A percentile compares a stretch with the other conserved stretches of the same genome.
phyloP scores from a whole-genome alignment of 2,329 filamentous ascomycete species.

The Penicillium freii region DNA sequence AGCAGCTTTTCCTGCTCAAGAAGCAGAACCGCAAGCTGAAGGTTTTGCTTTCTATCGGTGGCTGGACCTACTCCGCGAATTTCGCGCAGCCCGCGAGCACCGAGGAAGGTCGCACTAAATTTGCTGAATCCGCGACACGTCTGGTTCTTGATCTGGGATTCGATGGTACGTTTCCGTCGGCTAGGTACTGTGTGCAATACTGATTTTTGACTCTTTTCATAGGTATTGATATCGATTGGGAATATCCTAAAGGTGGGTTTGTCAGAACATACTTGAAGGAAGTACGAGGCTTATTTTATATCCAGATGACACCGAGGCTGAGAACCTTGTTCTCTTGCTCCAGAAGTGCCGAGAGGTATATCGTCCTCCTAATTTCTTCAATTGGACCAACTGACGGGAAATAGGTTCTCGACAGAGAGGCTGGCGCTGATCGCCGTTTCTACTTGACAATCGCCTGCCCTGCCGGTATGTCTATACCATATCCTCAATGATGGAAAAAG shows the following conservation, averaged over 20 bases:
- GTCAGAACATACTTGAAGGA: neutral
- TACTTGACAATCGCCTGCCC: constrained; percentile 52
- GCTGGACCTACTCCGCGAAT: constrained; percentile 76
- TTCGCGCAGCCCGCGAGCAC: constrained; percentile 69
- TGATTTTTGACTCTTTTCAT: constrained; percentile 2
- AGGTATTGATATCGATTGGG: constrained; percentile 50
- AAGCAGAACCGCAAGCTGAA: constrained; percentile 73
- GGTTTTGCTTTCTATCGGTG: constrained; percentile 76
- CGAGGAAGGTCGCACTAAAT: constrained; percentile 58
- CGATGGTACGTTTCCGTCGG: constrained; percentile 36
- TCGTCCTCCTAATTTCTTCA: neutral
- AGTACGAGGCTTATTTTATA: constrained; percentile 11
- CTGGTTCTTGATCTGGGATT: constrained; percentile 80
- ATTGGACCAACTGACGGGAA: constrained; percentile 7
- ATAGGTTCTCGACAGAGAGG: constrained; percentile 40
- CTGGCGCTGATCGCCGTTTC: constrained; percentile 44
- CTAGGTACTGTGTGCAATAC: neutral
- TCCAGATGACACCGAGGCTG: constrained; percentile 43
- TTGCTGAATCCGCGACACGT: constrained; percentile 69
- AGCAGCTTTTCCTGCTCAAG: constrained; percentile 74
- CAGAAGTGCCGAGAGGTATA: constrained; percentile 42
- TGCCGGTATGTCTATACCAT: constrained; percentile 43
- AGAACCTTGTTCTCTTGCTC: constrained; percentile 46
- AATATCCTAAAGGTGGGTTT: constrained; percentile 43
- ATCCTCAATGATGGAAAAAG: constrained; percentile 39